Base-by-base conservation (phyloP, 768 basidiomycete species). In the Termitomyces sp. region DNA sequence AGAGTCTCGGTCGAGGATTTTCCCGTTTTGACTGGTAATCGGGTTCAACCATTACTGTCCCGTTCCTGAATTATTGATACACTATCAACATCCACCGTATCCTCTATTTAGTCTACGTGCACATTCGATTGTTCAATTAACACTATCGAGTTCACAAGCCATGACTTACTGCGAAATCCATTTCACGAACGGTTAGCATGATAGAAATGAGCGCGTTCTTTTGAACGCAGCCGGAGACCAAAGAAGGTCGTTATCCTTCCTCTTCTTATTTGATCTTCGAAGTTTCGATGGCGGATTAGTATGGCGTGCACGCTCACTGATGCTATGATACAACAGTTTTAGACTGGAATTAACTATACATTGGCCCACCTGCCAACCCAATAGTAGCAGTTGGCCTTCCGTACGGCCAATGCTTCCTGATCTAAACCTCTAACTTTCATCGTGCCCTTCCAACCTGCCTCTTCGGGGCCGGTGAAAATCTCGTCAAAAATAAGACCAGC, bases 361-460 rank as follows among this genome's bases (percentile, higher is more conserved):
- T 14, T 43, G 8, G 67, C 66, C 83, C 85, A 85, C 40, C 75
- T 73, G 29, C 84, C 86, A n/a, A 83, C 70, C 88, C 88, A 88
- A 75, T 81, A 85, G 32, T 82, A 77, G 68, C 86, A 89, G 67
- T 81, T 82, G 12, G 74, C 77, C 68, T 88, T 88, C 49, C 87
- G 77, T 36, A 78, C 63, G 3, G 73, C 72, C 49, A 89, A 72
- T 43, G 78, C 81, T 40, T 79, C 76, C 29, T 60, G 66, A 65
- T 84, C 80, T 12, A 87, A 70, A 5, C 78, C 80, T 38, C 74
- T 70, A 17, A 88, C 81, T 36, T 65, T 56, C 67, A 81, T 71
- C 9, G 61, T 72, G 17, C 86, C 87, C 46, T 72, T 65, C 87
- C 86, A 87, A 46, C 66, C 71, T 34, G 51, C 63, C 43, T 77